These are phyloP conservation scores for Magnusiomyces tetraspermus DNA, from an alignment of 1,139 yeast genomes.

Conservation along the genomic window DNA sequence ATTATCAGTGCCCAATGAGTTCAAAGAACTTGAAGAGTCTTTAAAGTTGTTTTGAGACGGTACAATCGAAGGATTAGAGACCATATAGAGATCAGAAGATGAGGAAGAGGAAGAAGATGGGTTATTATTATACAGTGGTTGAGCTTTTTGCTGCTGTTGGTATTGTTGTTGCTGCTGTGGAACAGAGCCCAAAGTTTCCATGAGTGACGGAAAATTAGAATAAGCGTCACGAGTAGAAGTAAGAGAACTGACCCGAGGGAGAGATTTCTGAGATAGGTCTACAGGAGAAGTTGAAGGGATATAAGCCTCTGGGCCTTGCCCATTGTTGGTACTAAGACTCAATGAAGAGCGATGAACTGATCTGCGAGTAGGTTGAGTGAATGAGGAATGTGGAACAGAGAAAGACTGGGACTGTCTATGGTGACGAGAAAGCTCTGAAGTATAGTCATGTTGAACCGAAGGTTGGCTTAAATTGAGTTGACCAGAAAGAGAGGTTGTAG, in stretches of 20 bases:
- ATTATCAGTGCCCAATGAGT: not conserved
- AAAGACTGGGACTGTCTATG: slow-evolving; percentile 4
- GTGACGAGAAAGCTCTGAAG: slow-evolving; percentile 17
- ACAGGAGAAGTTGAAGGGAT: not conserved
- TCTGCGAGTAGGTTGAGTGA: not conserved
- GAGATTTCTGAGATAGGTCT: not conserved
- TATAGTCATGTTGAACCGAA: slow-evolving; percentile 8
- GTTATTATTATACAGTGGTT: not conserved
- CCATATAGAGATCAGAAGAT: not conserved
- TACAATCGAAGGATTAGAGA: not conserved
- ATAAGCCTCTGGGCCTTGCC: not conserved
- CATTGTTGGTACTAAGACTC: not conserved
- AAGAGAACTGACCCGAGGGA: not conserved
- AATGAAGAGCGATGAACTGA: not conserved
- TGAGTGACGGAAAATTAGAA: not conserved
- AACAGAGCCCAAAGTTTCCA: not conserved
- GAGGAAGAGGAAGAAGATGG: slow-evolving; percentile 1
- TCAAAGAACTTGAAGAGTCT: not conserved
- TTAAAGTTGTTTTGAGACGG: not conserved
- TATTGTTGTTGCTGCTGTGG: slow-evolving; percentile 4
- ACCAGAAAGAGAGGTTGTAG: slow-evolving; percentile 8
- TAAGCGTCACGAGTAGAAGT: not conserved
- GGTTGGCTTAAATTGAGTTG: not conserved
- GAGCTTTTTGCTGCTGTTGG: not conserved
- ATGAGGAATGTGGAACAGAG: not conserved